Evolutionary conservation across 495 filamentous ascomycete species (phyloP), one percentile per base, ranked within the genome.

Genomic region (Penicillium malachiteum): DNA sequence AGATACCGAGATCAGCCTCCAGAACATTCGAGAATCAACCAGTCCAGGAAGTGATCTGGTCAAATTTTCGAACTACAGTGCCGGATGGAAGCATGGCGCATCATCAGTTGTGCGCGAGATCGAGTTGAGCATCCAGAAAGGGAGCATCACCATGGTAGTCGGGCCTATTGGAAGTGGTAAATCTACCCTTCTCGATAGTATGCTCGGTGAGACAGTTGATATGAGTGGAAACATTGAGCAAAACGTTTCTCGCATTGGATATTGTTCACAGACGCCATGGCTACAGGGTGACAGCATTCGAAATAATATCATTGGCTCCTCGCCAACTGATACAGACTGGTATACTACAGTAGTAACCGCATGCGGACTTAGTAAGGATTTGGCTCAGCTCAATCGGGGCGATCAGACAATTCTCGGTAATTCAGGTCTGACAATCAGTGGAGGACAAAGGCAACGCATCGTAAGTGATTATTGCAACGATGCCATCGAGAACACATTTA

Each of bases 401-500:
- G 66, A 77, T 40, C n/a, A 49, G 26, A 62, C 65, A 12, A 9
- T 31, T 3, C 1, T 48, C 40, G 49, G 49, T 3, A 41, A 35
- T 45, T 33, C 56, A 47, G 13, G 70, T 72, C 60, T 71, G 26
- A 55, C 60, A 5, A 48, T 78, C 7, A 70, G 65, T 26, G 73
- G 72, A 16, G 72, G 73, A 1, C 73, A 78, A 58, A 72, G 62
- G 35, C 66, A 71, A 48, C 63, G 71, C 5, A 7, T 70, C n/a
- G 43, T 46, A 17, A 46, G 43, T 46, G 7, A 12, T 13, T 13
- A 26, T 47, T 37, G 1, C 8, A 26, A 26, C 2, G 2, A 26
- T 26, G 1, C 4, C 21, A 26, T 26, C 21, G 21, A 26, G 21
- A 26, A 26, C 1, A 26, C 21, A 4, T 26, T 26, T 1, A 26